Conservation (phyloP, 768 basidiomycete genomes). For the Kwoniella botswanensis region DNA sequence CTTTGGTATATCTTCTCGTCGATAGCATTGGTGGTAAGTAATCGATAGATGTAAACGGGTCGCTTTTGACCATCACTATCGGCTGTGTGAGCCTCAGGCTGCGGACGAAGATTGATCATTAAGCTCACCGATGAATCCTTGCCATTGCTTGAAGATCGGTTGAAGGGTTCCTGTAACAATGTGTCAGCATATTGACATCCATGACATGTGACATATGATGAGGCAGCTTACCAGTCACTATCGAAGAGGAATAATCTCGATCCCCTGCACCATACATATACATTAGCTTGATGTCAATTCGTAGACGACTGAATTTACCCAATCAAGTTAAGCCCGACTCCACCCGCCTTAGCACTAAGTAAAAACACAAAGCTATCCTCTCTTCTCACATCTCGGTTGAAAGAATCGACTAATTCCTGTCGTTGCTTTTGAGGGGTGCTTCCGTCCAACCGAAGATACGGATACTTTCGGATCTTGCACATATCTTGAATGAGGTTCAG, state of each 20-base stretch:
- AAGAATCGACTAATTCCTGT: constrained; percentile 77
- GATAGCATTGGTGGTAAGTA: constrained; percentile 70
- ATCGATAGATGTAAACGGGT: constrained; percentile 73
- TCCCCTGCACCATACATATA: constrained; percentile 65
- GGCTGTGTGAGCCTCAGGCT: not conserved
- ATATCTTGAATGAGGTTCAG: constrained; percentile 88
- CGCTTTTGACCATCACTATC: constrained; percentile 89
- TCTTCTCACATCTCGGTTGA: constrained; percentile 77
- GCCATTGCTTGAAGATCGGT: constrained; percentile 95
- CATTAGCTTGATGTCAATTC: no score
- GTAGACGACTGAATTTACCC: constrained; percentile 23
- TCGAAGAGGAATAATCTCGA: constrained; percentile 72
- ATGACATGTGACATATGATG: not conserved
- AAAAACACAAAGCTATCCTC: constrained; percentile 79
- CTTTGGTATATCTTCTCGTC: constrained; percentile 69
- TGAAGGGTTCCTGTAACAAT: constrained; percentile 55
- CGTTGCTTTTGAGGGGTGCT: constrained; percentile 51
- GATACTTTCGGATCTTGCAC: constrained; percentile 76
- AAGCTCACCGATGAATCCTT: constrained; percentile 79
- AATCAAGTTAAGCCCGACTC: constrained; percentile 80
- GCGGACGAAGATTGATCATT: not conserved
- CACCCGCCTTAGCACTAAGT: constrained; percentile 92
- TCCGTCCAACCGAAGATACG: constrained; percentile 87
- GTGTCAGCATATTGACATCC: constrained; percentile 6
- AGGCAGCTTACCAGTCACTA: constrained; percentile 49